Percentiles rank a stretch among this genome's conserved stretches.
phyloP scores from a whole-genome alignment of 2,329 filamentous ascomycete genomes.

The Aspergillus puulaauensis region DNA sequence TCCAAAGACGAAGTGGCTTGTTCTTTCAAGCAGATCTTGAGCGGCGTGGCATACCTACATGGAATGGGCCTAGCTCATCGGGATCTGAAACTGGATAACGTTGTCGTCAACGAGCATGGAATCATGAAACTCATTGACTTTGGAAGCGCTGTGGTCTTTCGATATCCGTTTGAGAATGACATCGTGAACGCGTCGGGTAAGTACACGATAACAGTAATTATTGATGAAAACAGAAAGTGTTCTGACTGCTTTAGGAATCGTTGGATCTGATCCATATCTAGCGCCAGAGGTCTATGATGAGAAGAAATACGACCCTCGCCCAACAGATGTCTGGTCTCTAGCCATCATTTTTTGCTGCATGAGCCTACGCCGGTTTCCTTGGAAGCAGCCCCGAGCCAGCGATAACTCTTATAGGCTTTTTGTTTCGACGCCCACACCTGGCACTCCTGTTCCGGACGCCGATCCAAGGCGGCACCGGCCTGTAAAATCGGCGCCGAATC shows the following conservation, averaged over 20 bases:
- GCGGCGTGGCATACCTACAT: conserved; percentile 90
- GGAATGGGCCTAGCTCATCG: conserved; percentile 92
- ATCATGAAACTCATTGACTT: conserved; percentile 99
- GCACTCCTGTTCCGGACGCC: conserved; percentile 48
- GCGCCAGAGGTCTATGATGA: conserved; percentile 96
- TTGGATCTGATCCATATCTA: conserved; percentile 90
- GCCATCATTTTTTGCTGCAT: conserved; percentile 99
- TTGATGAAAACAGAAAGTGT: neutral
- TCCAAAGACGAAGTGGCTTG: conserved; percentile 85
- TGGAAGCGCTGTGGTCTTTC: conserved; percentile 93
- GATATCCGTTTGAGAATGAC: conserved; percentile 93
- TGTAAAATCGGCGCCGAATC: conserved; percentile 36
- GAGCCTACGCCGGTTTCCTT: conserved; percentile 90
- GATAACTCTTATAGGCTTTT: conserved; percentile 97
- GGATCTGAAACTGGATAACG: conserved; percentile 95
- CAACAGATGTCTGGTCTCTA: conserved; percentile 95
- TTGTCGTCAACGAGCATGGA: conserved; percentile 91
- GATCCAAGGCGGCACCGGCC: conserved; percentile 35
- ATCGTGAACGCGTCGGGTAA: conserved; percentile 77
- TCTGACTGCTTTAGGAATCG: conserved; percentile 57
- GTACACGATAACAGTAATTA: conserved; percentile 26
- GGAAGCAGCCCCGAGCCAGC: conserved; percentile 88
- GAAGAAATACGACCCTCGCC: conserved; percentile 87
- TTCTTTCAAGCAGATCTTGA: conserved; percentile 90
- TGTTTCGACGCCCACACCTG: conserved; percentile 77